Percentiles rank a stretch among this genome's conserved stretches.
Evolutionary conservation across 176 grass and related monocot species (phyloP).

Genomic region (Saccharum officinarum): DNA sequence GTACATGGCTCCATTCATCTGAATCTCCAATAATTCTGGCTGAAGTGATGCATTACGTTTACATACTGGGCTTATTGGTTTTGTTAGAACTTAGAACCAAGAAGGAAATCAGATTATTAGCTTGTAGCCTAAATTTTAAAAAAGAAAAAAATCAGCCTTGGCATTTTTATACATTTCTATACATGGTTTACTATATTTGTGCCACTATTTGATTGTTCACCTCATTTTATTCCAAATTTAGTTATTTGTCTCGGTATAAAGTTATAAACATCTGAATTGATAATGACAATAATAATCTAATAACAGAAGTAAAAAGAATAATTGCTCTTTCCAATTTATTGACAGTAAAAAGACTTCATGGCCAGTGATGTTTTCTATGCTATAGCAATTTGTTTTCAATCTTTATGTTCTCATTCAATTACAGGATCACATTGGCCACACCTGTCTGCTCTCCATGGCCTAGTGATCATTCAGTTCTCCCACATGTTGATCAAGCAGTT

Average conservation of each 20-base stretch:
- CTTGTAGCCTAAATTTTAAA: background rate
- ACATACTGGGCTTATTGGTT: constrained; percentile 6
- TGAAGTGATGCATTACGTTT: background rate
- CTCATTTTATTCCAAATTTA: background rate
- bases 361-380: background rate
- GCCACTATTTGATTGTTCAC: background rate
- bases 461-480: background rate
- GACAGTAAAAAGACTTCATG: background rate
- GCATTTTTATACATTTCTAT: background rate
- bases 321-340: background rate
- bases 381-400: background rate
- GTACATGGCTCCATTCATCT: background rate
- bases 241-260: background rate
- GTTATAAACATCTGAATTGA: background rate
- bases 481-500: background rate
- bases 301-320: background rate
- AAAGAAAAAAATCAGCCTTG: background rate
- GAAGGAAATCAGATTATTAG: background rate
- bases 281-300: background rate
- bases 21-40: background rate
- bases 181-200: background rate
- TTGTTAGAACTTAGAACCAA: constrained; percentile 8
- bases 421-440: background rate
- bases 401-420: background rate
- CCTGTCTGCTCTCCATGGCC: background rate